Evolutionary conservation across 2,329 filamentous ascomycete genomes (phyloP).

Genomic region (Monosporascus sp.): DNA sequence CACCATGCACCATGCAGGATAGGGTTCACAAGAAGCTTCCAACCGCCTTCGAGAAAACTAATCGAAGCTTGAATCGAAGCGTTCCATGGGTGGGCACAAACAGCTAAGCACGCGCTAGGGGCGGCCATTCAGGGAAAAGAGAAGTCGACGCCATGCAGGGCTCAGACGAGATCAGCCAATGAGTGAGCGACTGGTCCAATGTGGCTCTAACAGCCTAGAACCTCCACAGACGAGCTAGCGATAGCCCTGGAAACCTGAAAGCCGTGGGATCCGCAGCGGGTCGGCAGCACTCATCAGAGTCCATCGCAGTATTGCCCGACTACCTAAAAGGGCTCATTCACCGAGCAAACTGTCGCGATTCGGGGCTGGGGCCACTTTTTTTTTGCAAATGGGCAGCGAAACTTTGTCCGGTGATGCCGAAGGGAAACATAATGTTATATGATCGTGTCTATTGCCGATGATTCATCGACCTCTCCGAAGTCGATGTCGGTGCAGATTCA

Average conservation of each 20-base stretch:
- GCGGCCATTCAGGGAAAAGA: background rate
- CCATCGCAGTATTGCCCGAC: background rate
- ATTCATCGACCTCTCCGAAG: too few relatives aligned
- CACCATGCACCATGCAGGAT: background rate
- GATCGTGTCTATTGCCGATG: too few relatives aligned
- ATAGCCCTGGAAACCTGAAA: too few relatives aligned
- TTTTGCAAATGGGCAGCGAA: too few relatives aligned
- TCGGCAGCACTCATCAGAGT: background rate
- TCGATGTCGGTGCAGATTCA: too few relatives aligned
- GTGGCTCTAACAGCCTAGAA: too few relatives aligned
- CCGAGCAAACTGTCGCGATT: background rate
- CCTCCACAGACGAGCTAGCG: too few relatives aligned
- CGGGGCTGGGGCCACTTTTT: too few relatives aligned
- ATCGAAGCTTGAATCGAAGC: background rate
- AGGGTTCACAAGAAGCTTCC: background rate
- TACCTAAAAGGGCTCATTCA: background rate
- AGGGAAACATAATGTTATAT: too few relatives aligned
- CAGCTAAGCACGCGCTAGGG: background rate
- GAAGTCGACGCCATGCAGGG: background rate
- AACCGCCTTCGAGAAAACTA: background rate
- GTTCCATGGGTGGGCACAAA: background rate
- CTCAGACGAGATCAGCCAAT: too few relatives aligned
- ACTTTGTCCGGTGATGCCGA: too few relatives aligned
- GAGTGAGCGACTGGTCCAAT: too few relatives aligned
- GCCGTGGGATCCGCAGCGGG: background rate